phyloP scores from a whole-genome alignment of 2,329 filamentous ascomycete species.

The Pseudogymnoascus sp. region DNA sequence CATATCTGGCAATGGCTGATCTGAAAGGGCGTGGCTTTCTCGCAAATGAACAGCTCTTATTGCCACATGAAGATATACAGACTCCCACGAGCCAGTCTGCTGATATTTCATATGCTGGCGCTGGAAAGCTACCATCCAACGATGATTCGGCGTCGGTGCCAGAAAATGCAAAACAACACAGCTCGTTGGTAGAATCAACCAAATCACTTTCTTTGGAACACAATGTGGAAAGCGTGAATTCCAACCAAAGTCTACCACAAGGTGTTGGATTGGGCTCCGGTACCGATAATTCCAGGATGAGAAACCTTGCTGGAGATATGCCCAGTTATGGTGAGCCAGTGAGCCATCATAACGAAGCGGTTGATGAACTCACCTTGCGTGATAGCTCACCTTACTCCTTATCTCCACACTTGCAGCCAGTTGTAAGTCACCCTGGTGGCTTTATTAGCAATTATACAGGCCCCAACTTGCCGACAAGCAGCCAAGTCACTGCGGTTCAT shows the following conservation, averaged over 20 bases:
- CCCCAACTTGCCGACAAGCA: neutral
- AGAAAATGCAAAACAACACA: neutral
- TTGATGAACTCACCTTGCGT: neutral
- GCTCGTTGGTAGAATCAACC: neutral
- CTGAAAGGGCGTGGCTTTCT: constrained; percentile 1
- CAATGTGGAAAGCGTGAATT: neutral
- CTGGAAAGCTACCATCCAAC: neutral
- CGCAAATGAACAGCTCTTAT: neutral
- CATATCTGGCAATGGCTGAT: constrained; percentile 9
- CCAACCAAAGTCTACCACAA: neutral
- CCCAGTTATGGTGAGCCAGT: neutral
- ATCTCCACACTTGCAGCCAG: neutral
- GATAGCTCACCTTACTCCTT: neutral
- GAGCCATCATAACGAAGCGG: neutral
- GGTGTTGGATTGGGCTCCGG: neutral
- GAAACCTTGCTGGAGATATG: neutral
- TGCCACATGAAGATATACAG: neutral
- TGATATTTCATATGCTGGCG: constrained; percentile 2
- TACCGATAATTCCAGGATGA: neutral
- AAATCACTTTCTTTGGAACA: neutral
- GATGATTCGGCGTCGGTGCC: neutral
- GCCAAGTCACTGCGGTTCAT: neutral
- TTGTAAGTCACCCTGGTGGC: neutral
- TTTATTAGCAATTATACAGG: neutral
- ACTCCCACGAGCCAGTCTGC: neutral